Evolutionary conservation across 2,329 filamentous ascomycete genomes (phyloP).

Genomic region (Trichoderma sp.): DNA sequence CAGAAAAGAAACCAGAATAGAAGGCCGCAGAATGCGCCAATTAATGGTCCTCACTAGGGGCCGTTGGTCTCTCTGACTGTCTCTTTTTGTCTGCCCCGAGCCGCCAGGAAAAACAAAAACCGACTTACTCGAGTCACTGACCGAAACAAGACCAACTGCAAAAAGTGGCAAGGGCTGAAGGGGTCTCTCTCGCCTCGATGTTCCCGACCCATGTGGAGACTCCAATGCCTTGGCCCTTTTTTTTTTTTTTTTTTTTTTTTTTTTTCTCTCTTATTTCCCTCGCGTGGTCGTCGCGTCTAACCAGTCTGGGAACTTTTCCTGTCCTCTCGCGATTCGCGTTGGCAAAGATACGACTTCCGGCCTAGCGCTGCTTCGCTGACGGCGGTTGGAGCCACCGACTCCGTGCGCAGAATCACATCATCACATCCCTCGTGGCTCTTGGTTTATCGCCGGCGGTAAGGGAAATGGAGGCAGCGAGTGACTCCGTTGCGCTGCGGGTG

Average conservation of each 20-base stretch:
- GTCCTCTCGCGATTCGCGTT: conserved; percentile 20
- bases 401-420: neutral
- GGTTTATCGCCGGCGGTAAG: neutral
- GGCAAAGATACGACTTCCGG: neutral
- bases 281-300: neutral
- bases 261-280: neutral
- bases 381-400: conserved; percentile 13
- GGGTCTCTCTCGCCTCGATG: neutral
- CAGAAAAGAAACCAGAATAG: neutral
- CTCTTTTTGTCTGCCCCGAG: neutral
- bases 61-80: neutral
- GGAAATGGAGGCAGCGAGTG: neutral
- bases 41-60: neutral
- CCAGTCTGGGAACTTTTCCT: neutral
- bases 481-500: neutral
- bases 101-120: neutral
- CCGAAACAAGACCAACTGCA: neutral
- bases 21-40: conserved; percentile 5
- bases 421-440: neutral
- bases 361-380: conserved; percentile 3
- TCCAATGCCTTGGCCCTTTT: neutral
- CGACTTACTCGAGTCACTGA: conserved; percentile 14
- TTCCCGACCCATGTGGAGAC: neutral
- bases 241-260: neutral
- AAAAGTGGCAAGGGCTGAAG: conserved; percentile 2